These are phyloP conservation scores for Epithemia pelagica DNA, from an alignment of 108 stramenopile genomes.

Conservation along the genomic window DNA sequence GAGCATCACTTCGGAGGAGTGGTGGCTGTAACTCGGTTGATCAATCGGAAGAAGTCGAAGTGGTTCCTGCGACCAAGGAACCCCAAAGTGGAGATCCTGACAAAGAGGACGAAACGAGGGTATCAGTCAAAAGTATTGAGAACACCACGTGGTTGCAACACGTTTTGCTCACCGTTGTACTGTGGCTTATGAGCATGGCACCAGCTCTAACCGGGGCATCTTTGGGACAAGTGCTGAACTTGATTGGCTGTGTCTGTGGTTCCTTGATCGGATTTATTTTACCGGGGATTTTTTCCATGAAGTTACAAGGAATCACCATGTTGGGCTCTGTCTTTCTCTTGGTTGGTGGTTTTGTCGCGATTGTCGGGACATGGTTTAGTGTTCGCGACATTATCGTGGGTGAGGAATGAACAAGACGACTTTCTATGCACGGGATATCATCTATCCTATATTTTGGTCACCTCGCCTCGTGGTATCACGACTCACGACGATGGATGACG, in stretches of 20 bases:
- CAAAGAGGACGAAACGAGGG: too few relatives aligned
- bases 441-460: too few relatives aligned
- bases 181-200: conserved; percentile 55
- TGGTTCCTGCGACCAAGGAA: too few relatives aligned
- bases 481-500: too few relatives aligned
- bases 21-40: background rate
- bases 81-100: too few relatives aligned
- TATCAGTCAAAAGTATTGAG: conserved; percentile 47
- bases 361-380: conserved; percentile 58
- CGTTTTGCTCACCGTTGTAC: conserved; percentile 34
- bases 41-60: too few relatives aligned
- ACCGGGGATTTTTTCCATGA: conserved; percentile 54
- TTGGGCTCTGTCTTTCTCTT: conserved; percentile 44
- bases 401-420: too few relatives aligned
- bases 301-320: conserved; percentile 48
- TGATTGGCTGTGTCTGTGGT: conserved; percentile 70
- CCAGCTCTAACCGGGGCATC: conserved; percentile 60
- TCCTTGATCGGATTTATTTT: conserved; percentile 77
- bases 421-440: too few relatives aligned
- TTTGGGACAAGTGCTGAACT: conserved; percentile 63
- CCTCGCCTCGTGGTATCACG: too few relatives aligned
- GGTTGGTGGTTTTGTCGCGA: conserved; percentile 51
- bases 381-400: too few relatives aligned
- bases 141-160: conserved; percentile 51
- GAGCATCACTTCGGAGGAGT: background rate